Base-by-base conservation (phyloP, 2,329 filamentous ascomycete species). In the Aspergillus japonicus region DNA sequence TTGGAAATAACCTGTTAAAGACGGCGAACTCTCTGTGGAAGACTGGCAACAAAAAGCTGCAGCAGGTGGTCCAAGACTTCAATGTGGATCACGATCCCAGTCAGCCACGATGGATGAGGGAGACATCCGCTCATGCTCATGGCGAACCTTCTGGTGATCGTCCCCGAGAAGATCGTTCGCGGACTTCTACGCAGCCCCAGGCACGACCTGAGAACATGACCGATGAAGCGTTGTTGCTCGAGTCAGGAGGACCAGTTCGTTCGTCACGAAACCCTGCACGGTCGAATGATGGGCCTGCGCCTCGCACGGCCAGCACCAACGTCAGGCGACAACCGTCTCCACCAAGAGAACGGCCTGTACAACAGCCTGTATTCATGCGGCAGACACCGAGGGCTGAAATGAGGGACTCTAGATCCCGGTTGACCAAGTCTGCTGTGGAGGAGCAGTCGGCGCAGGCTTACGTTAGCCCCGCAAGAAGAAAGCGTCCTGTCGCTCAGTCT, bases 11-110 rank as follows among this genome's bases (percentile, higher is more conserved):
- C 62, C 77, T 99, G 12, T 87, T 98, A 75, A 99, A 99, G 74
- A 95, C 93, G 2, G 95, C 95, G 2, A 96, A 96, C 66, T 94
- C 91, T 0, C 78, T 98, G 0, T 99, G 95, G 95, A 99, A 96
- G 73, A 91, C 90, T 3, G 88, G 94, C 0, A 91, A 93, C 71
- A 99, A 96, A 77, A 93, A 91, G 73, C 85, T 98, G 59, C 92
- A 96, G 69, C 92, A 95, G 75, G 94, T 92, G 4, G 90, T 98
- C 35, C 88, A 92, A 8, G 95, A 99, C 16, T 90, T 98, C 60
- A 85, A 87, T 67, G 78, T 82, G 56, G 89, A 87, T n/a, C 81
- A 82, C 26, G 92, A 96, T 70, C 83, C 89, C 2, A 90, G 75
- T 69, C 91, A 96, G 71, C 95, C 95, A 0, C 95, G 91, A 71